Percentiles rank a stretch among this genome's conserved stretches.
Conservation (phyloP, 2,329 filamentous ascomycete species). For the Dactylella cylindrospora region DNA sequence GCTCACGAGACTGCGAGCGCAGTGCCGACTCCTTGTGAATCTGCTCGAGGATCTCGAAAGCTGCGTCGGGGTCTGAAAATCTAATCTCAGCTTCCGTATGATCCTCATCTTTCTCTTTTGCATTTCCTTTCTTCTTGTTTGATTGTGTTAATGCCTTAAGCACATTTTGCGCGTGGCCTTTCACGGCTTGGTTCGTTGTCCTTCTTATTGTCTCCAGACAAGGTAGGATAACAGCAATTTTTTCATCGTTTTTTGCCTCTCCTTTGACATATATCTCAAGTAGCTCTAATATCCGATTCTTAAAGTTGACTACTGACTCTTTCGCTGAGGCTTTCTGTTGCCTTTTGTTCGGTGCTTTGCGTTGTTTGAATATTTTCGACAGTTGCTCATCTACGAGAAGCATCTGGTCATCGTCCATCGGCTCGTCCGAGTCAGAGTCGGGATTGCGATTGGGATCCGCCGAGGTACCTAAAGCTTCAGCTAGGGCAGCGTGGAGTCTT, state of each 20-base stretch:
- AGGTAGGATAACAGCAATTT: conserved; percentile 25
- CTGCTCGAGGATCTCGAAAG: conserved; percentile 20
- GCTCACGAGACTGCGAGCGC: conserved; percentile 17
- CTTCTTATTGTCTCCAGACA: conserved; percentile 30
- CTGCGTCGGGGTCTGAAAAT: conserved; percentile 9
- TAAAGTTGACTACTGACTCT: conserved; percentile 88
- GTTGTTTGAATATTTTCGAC: conserved; percentile 79
- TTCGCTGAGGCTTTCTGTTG: conserved; percentile 85
- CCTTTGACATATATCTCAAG: conserved; percentile 81
- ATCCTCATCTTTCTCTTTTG: conserved; percentile 38
- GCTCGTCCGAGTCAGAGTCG: conserved; percentile 66
- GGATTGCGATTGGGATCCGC: conserved; percentile 52
- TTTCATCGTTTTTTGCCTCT: conserved; percentile 54
- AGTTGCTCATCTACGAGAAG: conserved; percentile 81
- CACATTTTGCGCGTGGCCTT: conserved; percentile 20
- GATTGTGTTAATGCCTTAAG: conserved; percentile 26
- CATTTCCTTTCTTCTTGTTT: conserved; percentile 20
- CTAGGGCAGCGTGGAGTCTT: conserved; percentile 72
- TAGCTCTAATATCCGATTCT: conserved; percentile 86
- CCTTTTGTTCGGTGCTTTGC: conserved; percentile 68
- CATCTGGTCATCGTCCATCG: conserved; percentile 98
- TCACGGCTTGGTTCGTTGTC: conserved; percentile 18
- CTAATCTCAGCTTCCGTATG: not conserved
- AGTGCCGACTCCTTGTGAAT: conserved; percentile 29
- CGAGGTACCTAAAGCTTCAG: conserved; percentile 74